Conservation (phyloP, 352 stramenopile species). For the Globisporangium nagaii region DNA sequence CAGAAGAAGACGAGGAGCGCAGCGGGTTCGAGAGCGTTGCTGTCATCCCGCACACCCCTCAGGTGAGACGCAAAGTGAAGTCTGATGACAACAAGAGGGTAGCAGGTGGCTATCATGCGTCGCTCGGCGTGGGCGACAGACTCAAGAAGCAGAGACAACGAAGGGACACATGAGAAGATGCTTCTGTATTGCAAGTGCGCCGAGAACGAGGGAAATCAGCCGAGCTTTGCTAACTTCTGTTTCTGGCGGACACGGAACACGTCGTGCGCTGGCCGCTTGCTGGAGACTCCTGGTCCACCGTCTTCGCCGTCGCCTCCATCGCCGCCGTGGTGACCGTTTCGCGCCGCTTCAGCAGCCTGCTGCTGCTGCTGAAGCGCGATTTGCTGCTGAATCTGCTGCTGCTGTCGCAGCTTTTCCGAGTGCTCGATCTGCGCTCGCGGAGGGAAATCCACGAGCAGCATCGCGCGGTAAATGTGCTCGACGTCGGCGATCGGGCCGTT, state of each 20-base stretch:
- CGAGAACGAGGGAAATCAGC: constrained; percentile 25
- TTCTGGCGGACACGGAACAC: constrained; percentile 84
- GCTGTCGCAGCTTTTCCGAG: constrained; percentile 57
- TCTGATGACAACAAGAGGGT: not conserved
- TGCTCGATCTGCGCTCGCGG: constrained; percentile 64
- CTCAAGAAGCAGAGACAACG: constrained; percentile 39
- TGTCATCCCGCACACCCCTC: constrained; percentile 6
- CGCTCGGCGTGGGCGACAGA: constrained; percentile 8
- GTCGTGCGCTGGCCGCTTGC: constrained; percentile 80
- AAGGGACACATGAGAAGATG: constrained; percentile 10
- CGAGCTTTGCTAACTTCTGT: constrained; percentile 79
- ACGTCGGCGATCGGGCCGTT: constrained; percentile 84
- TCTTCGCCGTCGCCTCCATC: constrained; percentile 35
- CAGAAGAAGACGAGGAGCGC: not conserved
- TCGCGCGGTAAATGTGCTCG: constrained; percentile 81
- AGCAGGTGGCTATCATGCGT: not conserved
- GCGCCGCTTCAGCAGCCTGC: constrained; percentile 38
- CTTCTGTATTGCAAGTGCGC: constrained; percentile 11
- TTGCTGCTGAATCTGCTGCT: constrained; percentile 57
- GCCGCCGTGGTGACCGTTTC: constrained; percentile 33
- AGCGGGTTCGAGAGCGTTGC: not conserved
- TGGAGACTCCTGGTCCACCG: constrained; percentile 45
- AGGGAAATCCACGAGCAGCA: constrained; percentile 80
- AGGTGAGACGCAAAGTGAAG: constrained; percentile 6
- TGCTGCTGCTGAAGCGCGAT: constrained; percentile 49